Percentiles rank a stretch among this genome's conserved stretches.
phyloP scores from a whole-genome alignment of 257 asterid genomes.

The Capsicum baccatum region DNA sequence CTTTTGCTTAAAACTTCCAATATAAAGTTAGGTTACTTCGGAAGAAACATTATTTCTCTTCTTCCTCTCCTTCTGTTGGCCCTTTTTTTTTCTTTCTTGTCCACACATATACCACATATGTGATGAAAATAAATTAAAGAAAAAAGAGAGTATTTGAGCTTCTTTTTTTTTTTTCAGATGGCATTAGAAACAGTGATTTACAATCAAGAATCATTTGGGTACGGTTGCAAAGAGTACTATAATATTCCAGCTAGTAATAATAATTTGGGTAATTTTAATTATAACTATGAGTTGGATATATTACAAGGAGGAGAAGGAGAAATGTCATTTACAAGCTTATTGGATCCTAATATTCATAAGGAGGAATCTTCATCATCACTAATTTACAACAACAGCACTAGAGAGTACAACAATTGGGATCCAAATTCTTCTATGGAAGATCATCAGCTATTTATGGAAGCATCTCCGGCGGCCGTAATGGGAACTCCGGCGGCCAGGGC shows the following conservation, averaged over 20 bases:
- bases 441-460: constrained; percentile 11
- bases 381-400: not conserved
- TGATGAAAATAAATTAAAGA: not conserved
- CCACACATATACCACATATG: not conserved
- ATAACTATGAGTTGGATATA: constrained; percentile 34
- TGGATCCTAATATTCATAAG: constrained; percentile 25
- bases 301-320: constrained; percentile 36
- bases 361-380: constrained; percentile 41
- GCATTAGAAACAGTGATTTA: constrained; percentile 46
- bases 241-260: constrained; percentile 22
- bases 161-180: constrained; percentile 26
- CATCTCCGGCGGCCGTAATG: constrained; percentile 22
- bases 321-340: constrained; percentile 35
- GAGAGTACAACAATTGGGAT: constrained; percentile 36
- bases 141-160: not conserved
- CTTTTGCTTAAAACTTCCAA: constrained; percentile 42
- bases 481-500: constrained; percentile 1
- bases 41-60: constrained; percentile 15
- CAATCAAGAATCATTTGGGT: constrained; percentile 45
- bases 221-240: constrained; percentile 42
- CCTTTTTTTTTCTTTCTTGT: not conserved
- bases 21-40: constrained; percentile 27
- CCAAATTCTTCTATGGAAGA: constrained; percentile 41
- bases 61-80: constrained; percentile 13
- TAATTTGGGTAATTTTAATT: constrained; percentile 23